phyloP scores from a whole-genome alignment of 208 protist species.

The Crithidia fasciculata region DNA sequence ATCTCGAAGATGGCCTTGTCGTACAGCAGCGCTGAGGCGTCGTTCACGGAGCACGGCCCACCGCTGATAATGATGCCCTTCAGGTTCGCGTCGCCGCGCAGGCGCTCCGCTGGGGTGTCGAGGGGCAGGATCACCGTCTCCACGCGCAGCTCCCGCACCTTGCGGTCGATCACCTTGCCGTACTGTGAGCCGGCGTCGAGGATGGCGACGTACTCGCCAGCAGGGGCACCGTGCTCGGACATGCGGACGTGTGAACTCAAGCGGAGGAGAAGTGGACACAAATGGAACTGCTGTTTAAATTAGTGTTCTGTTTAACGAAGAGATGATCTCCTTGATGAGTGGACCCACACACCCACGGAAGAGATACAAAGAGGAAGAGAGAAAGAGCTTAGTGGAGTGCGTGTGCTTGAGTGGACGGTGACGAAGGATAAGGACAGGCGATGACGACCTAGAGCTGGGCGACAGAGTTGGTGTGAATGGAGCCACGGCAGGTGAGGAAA shows the following conservation, averaged over 20 bases:
- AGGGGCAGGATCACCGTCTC: constrained; percentile 92
- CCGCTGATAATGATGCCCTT: constrained; percentile 97
- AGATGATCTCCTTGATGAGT: no score
- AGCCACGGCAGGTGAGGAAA: no score
- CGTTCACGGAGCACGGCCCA: constrained; percentile 92
- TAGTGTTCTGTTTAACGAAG: no score
- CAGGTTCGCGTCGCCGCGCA: constrained; percentile 52
- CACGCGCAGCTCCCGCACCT: constrained; percentile 94
- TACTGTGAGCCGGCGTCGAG: constrained; percentile 97
- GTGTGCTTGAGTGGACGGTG: no score
- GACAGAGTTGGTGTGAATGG: no score
- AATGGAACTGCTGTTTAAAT: neutral
- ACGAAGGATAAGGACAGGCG: no score
- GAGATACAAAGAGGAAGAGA: no score
- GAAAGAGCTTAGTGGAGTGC: no score
- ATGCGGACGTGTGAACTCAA: constrained; percentile 1
- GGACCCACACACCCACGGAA: no score
- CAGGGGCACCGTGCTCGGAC: constrained; percentile 5
- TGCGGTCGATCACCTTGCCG: constrained; percentile 96
- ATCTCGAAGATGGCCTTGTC: constrained; percentile 78
- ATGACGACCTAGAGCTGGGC: no score
- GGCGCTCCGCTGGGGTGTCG: constrained; percentile 52
- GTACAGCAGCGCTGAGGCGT: constrained; percentile 85
- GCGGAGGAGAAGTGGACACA: neutral
- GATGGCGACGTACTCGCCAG: constrained; percentile 90